Conservation (phyloP, 306 rosid species). For the Gleditsia sinensis region DNA sequence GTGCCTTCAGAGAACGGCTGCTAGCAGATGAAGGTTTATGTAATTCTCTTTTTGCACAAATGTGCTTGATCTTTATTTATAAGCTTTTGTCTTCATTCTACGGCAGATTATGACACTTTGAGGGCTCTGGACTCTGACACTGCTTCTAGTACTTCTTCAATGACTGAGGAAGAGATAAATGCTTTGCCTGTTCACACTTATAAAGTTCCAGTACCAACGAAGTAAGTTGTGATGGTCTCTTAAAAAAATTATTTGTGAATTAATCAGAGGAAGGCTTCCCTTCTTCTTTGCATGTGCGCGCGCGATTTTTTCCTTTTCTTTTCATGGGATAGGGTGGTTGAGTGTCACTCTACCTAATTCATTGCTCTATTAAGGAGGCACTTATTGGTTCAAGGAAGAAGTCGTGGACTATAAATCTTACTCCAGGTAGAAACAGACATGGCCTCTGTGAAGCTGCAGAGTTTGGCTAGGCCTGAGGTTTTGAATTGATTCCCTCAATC, state of each 20-base stretch:
- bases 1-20: background rate
- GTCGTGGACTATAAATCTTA: constrained; percentile 9
- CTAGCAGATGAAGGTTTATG: constrained; percentile 7
- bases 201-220: constrained; percentile 40
- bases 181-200: constrained; percentile 61
- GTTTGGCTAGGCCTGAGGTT: background rate
- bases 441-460: background rate
- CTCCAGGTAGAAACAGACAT: background rate
- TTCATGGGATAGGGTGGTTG: background rate
- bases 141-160: constrained; percentile 47
- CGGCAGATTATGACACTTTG: constrained; percentile 48
- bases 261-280: constrained; percentile 4
- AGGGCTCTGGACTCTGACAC: constrained; percentile 38
- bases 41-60: background rate
- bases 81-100: constrained; percentile 16
- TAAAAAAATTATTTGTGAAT: background rate
- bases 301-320: background rate
- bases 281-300: background rate
- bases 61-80: background rate
- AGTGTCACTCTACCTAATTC: background rate
- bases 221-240: constrained; percentile 42
- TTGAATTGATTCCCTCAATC: background rate
- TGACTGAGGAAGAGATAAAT: constrained; percentile 68
- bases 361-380: background rate
- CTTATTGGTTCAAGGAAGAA: constrained; percentile 12